Base-by-base conservation (phyloP, 306 rosid species). In the Ziziphus jujuba region DNA sequence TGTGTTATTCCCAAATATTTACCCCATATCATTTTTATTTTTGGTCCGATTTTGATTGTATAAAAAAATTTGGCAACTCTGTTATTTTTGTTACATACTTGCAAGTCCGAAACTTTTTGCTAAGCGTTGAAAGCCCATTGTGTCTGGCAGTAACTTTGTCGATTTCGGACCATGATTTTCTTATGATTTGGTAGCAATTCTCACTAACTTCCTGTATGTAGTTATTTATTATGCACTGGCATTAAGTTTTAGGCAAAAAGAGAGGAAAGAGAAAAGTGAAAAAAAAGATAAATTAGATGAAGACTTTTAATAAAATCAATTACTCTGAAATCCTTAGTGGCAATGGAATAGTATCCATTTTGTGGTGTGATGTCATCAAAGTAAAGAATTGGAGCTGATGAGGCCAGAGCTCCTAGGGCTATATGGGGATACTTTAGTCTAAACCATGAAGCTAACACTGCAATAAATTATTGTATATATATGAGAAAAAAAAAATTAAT, bases 371-470 rank as follows among this genome's bases (percentile, higher is more conserved):
- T 80, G 45, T 77, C 34, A 12, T 91, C 87, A 7, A 88, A 87
- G 69, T 85, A 85, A 50, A 87, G 95, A 10, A 90, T 74, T 57
- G 97, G 97, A 57, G 97, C 91, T 8, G 95, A 90, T 13, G 97
- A 91, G 8, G 97, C 97, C 7, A 91, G 55, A 48, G 97, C 95
- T 65, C 90, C 97, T 9, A 87, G 72, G 17, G 95, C 75, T 3
- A 91, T 10, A 50, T 91, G 95, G 8, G 97, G 95, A 77, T 91
- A 91, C 70, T 91, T 91, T 28, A 91, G 83, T 63, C 97, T 84
- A 71, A 91, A 91, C 97, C 97, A 87, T 31, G 97, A 62, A 50
- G 96, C 92, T 67, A 90, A 78, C 97, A 90, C 97, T 90, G 76
- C 66, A 56, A 0, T 45, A 2, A 20, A 68, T 13, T 11, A 1